Percentiles rank a stretch among this genome's conserved stretches.
These are phyloP conservation scores for Kwoniella sp. DNA, from an alignment of 768 basidiomycete species.

Conservation along the genomic window DNA sequence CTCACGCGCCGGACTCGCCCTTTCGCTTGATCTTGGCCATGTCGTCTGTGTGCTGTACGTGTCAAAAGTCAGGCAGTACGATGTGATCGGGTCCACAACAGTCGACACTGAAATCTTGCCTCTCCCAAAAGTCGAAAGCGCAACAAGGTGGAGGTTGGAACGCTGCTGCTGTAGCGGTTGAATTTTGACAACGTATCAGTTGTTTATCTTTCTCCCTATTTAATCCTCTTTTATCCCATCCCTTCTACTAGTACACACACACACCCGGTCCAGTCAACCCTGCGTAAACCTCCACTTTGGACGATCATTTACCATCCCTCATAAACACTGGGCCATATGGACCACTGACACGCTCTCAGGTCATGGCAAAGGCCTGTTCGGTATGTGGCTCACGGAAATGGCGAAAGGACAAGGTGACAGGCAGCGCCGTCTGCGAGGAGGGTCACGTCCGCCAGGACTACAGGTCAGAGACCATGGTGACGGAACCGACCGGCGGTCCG, in stretches of 20 bases:
- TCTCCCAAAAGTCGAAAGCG: too few relatives aligned
- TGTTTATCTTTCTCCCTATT: slow-evolving; percentile 10
- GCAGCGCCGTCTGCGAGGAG: slow-evolving; percentile 79
- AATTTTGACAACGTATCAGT: not conserved
- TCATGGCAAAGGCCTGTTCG: slow-evolving; percentile 58
- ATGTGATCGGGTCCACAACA: too few relatives aligned
- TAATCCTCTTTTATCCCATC: slow-evolving; percentile 8
- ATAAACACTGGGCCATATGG: too few relatives aligned
- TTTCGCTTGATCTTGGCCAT: slow-evolving; percentile 53
- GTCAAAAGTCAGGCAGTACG: not conserved
- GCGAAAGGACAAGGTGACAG: slow-evolving; percentile 78
- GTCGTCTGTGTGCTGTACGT: slow-evolving; percentile 3
- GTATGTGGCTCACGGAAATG: slow-evolving; percentile 80
- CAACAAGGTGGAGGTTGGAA: too few relatives aligned
- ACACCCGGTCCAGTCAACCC: not conserved
- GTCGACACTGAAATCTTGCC: too few relatives aligned
- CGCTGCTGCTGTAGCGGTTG: too few relatives aligned
- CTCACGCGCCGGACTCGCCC: slow-evolving; percentile 52
- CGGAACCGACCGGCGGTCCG: slow-evolving; percentile 57
- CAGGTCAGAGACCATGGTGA: slow-evolving; percentile 70
- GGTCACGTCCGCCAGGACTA: slow-evolving; percentile 88
- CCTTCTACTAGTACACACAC: too few relatives aligned
- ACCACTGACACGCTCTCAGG: too few relatives aligned
- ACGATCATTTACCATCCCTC: too few relatives aligned
- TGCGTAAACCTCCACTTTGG: slow-evolving; percentile 15